Conservation (phyloP, 2,329 filamentous ascomycete species). For the Epichloe gansuensis region DNA sequence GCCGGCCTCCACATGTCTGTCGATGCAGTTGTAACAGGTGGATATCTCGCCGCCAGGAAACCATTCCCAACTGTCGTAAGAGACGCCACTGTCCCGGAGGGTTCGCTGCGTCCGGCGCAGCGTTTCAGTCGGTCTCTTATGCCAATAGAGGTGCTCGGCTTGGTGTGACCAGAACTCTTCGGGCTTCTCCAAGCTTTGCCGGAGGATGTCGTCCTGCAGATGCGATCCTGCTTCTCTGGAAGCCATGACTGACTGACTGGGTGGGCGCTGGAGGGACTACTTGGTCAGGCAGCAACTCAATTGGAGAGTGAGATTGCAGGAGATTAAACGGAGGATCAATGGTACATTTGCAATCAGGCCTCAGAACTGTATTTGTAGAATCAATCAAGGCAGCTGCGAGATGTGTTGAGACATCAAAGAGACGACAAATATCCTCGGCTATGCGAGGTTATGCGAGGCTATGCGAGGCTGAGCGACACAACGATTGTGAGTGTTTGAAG, state of each 20-base stretch:
- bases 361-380: not conserved
- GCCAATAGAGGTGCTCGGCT: slow-evolving; percentile 68
- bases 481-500: not conserved
- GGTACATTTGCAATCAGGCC: not conserved
- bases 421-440: not conserved
- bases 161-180: slow-evolving; percentile 65
- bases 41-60: slow-evolving; percentile 82
- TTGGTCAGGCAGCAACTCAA: not conserved
- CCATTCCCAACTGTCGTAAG: slow-evolving; percentile 76
- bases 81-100: slow-evolving; percentile 46
- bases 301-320: not conserved
- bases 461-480: not conserved
- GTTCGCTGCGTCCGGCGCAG: slow-evolving; percentile 51
- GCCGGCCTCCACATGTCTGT: slow-evolving; percentile 76
- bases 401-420: too few species aligned
- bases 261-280: not conserved
- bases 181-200: slow-evolving; percentile 53
- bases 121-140: slow-evolving; percentile 55
- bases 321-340: not conserved
- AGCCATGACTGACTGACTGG: not conserved
- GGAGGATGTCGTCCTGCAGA: slow-evolving; percentile 38
- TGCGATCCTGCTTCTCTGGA: slow-evolving; percentile 11
- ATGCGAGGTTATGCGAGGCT: not conserved
- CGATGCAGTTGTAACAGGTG: slow-evolving; percentile 84
- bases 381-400: too few species aligned